Base-by-base conservation (phyloP, 331 rosid genomes). In the Pyracantha coccinea region DNA sequence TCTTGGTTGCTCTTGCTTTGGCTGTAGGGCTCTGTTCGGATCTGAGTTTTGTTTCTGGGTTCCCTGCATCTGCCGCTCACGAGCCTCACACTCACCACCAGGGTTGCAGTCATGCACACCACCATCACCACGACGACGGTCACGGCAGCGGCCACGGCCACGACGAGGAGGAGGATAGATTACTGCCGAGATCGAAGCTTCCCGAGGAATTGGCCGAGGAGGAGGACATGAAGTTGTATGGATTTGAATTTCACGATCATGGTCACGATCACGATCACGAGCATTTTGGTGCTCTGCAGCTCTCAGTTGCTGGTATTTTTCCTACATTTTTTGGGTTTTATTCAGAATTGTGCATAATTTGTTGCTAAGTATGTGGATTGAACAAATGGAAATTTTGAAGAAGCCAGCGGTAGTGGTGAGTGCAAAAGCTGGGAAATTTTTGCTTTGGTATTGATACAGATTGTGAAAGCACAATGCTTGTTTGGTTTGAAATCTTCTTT, bases 141-240 rank as follows among this genome's bases (percentile, higher is more conserved):
- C 47, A 41, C 47, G 12, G 33, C 33, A 31, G 33, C 7, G 53
- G 75, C 60, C 70, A 82, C 7, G 63, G n/a, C 35, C 84, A 80
- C 50, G 73, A 9, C 0, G 78, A 79, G 5, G 78, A 62, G 0
- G 79, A 77, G 29, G 80, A 83, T 50, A 76, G 54, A 23, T 54
- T 72, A 12, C 5, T 11, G 38, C 75, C 35, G 65, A 23, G 33
- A 8, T 76, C 80, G 8, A 91, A 75, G 78, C 93, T 94, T 75
- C 97, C 96, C 0, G 97, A 94, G 84, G 98, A 94, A 83, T 80
- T 94, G 86, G 99, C 90, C 7, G 99, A 94, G 81, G 99, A 94
- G 76, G 97, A 94, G 82, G 99, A 94, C 86, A 86, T 90, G 96
- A 92, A 77, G 76, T 79, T 94, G 6, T 84, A 83, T 61, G 97